Percentiles rank a stretch among this genome's conserved stretches.
These are phyloP conservation scores for Heterotrichella gracilis DNA, from an alignment of 352 stramenopile genomes.

Conservation along the genomic window DNA sequence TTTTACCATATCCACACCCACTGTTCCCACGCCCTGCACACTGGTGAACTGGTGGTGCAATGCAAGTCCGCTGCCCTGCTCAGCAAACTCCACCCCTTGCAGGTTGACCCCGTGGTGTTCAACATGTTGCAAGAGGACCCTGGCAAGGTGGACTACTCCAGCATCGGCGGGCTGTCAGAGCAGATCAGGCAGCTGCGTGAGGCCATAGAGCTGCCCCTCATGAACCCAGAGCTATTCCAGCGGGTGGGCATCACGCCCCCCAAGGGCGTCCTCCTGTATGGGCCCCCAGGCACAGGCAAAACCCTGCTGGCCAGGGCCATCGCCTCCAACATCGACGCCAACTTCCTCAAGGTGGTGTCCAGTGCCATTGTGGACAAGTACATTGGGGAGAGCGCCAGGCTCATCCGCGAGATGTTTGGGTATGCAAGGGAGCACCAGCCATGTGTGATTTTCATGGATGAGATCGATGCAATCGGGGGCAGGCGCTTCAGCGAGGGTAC, in stretches of 20 bases:
- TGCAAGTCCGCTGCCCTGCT: too few species aligned
- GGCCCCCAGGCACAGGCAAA: constrained; percentile 90
- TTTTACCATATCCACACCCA: too few species aligned
- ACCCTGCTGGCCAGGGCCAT: constrained; percentile 82
- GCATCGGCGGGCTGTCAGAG: constrained; percentile 89
- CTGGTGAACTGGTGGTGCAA: too few species aligned
- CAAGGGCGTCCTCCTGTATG: constrained; percentile 83
- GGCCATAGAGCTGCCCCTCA: constrained; percentile 81
- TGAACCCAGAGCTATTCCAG: constrained; percentile 92
- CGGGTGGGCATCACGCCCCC: constrained; percentile 84
- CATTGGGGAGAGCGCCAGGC: constrained; percentile 90
- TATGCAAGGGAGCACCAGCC: constrained; percentile 76
- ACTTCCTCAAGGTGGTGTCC: constrained; percentile 95
- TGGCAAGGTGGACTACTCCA: constrained; percentile 70
- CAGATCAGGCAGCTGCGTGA: constrained; percentile 80
- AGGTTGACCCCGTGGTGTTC: constrained; percentile 95
- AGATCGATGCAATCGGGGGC: constrained; percentile 95
- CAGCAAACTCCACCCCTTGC: too few species aligned
- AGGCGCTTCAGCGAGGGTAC: constrained; percentile 57
- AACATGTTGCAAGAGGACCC: constrained; percentile 94
- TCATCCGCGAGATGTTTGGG: constrained; percentile 98
- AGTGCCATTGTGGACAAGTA: constrained; percentile 99
- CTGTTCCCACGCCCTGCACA: too few species aligned
- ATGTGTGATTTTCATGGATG: constrained; percentile 99
- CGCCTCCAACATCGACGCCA: constrained; percentile 91